Conservation (phyloP, 2,329 filamentous ascomycete genomes). For the Hypoxylon sp. region DNA sequence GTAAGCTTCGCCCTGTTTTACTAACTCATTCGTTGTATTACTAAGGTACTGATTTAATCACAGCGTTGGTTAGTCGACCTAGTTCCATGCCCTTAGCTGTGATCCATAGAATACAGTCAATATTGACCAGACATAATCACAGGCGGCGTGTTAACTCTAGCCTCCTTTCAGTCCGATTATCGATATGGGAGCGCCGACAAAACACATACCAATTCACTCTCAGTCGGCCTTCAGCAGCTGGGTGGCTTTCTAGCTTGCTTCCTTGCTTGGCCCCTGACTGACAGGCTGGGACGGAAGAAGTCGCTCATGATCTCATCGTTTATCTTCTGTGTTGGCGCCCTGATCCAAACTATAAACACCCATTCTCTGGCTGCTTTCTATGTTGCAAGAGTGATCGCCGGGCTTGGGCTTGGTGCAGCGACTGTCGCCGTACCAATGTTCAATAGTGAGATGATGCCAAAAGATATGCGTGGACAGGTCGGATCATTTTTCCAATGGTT, state of each 20-base stretch:
- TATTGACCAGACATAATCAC: constrained; percentile 25
- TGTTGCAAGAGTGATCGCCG: constrained; percentile 52
- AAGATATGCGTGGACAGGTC: constrained; percentile 62
- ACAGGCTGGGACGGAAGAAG: constrained; percentile 52
- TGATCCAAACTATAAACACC: constrained; percentile 60
- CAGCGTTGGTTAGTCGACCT: constrained; percentile 48
- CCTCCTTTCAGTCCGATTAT: constrained; percentile 53
- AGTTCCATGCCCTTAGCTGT: neutral
- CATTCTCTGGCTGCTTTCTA: constrained; percentile 58
- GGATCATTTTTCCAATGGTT: constrained; percentile 68
- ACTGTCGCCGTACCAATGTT: constrained; percentile 60
- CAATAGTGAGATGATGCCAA: constrained; percentile 59
- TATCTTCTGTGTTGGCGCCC: constrained; percentile 60
- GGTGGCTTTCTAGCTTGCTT: constrained; percentile 56
- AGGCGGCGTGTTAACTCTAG: constrained; percentile 54
- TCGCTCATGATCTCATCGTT: constrained; percentile 58
- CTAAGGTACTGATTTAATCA: constrained; percentile 36
- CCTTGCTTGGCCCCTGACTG: constrained; percentile 53
- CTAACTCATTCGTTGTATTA: constrained; percentile 7
- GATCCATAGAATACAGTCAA: neutral
- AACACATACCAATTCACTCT: constrained; percentile 52
- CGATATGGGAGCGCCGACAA: constrained; percentile 46
- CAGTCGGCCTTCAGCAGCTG: constrained; percentile 54
- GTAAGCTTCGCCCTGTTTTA: constrained; percentile 41
- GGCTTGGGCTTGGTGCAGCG: constrained; percentile 52